Evolutionary conservation across 805 yeast genomes (phyloP).

Genomic region (Candida ortonii): DNA sequence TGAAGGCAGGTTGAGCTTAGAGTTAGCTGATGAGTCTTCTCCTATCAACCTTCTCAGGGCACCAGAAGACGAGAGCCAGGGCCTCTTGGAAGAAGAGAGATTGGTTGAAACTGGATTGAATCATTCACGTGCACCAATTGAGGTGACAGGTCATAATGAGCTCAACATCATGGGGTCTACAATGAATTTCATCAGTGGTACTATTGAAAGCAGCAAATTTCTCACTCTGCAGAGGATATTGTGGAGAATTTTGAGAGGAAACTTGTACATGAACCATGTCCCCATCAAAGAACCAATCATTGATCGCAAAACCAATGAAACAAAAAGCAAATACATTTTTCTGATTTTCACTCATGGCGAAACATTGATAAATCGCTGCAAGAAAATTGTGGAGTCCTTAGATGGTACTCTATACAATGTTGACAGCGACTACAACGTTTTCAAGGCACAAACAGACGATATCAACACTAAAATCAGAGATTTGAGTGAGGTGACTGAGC

Average conservation of each 20-base stretch:
- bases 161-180: slow-evolving; percentile 34
- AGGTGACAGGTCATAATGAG: slow-evolving; percentile 33
- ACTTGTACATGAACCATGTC: slow-evolving; percentile 72
- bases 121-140: slow-evolving; percentile 4
- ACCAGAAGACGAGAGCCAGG: slow-evolving; percentile 27
- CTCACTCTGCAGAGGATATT: slow-evolving; percentile 73
- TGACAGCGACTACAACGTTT: slow-evolving; percentile 38
- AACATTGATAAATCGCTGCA: slow-evolving; percentile 63
- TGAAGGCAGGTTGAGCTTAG: slow-evolving; percentile 32
- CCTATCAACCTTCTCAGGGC: slow-evolving; percentile 26
- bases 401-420: slow-evolving; percentile 75
- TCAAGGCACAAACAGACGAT: slow-evolving; percentile 49
- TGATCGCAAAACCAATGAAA: slow-evolving; percentile 54
- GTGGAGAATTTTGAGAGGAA: slow-evolving; percentile 94
- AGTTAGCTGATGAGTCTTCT: slow-evolving; percentile 26
- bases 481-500: slow-evolving; percentile 49
- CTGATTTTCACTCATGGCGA: slow-evolving; percentile 90
- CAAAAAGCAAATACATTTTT: slow-evolving; percentile 72
- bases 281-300: slow-evolving; percentile 67
- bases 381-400: slow-evolving; percentile 79
- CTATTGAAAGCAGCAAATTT: slow-evolving; percentile 68
- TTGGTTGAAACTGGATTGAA: slow-evolving; percentile 21
- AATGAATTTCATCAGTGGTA: slow-evolving; percentile 67
- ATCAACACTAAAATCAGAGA: slow-evolving; percentile 43
- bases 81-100: slow-evolving; percentile 24